A percentile compares a stretch with the other conserved stretches of the same genome.
Conservation (phyloP, 768 basidiomycete species). For the Phanerodontia chrysosporium region DNA sequence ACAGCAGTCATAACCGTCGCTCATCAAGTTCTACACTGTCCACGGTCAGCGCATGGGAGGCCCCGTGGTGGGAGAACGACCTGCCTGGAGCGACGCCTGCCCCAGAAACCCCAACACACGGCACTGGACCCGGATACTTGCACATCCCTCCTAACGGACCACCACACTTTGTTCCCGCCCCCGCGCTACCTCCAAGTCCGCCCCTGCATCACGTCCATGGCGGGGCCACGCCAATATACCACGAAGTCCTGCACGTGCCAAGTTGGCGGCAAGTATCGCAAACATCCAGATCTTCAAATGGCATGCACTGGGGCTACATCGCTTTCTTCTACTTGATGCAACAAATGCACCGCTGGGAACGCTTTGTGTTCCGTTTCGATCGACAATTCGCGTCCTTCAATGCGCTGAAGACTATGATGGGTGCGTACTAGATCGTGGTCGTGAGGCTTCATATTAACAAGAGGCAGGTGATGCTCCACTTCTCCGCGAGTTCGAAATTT, state of each 20-base stretch:
- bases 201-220: neutral
- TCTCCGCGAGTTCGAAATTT: conserved; percentile 73
- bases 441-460: conserved; percentile 6
- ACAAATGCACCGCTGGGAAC: conserved; percentile 79
- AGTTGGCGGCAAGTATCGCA: neutral
- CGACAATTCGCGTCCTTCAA: conserved; percentile 70
- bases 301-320: conserved; percentile 76
- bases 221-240: neutral
- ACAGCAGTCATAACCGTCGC: neutral
- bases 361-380: conserved; percentile 78
- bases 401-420: conserved; percentile 69
- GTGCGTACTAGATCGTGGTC: conserved; percentile 29
- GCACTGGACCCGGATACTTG: conserved; percentile 12
- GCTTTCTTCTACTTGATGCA: conserved; percentile 75
- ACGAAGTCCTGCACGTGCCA: neutral
- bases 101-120: conserved; percentile 14
- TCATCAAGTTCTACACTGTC: neutral
- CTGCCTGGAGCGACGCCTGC: conserved; percentile 14
- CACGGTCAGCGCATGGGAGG: neutral
- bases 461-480: conserved; percentile 65
- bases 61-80: conserved; percentile 6
- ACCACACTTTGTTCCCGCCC: conserved; percentile 2
- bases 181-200: neutral
- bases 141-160: neutral
- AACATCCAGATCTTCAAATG: conserved; percentile 29